Base-by-base conservation (phyloP, 352 stramenopile species). In the Pythium aphanidermatum region DNA sequence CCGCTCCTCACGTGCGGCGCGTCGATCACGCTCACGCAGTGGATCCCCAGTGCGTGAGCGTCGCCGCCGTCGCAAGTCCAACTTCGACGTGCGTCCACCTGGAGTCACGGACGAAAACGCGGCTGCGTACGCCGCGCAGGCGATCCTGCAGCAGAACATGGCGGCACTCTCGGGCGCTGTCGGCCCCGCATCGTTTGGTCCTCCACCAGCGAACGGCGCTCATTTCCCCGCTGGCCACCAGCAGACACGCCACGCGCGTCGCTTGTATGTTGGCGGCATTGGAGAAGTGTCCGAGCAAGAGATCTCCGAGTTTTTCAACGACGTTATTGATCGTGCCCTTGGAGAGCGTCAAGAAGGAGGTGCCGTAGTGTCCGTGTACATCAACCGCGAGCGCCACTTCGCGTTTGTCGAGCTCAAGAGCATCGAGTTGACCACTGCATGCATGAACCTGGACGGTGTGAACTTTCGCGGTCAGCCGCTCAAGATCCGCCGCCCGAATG, bases 331-430 rank as follows among this genome's bases (percentile, higher is more conserved):
- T 53, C 75, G 73, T n/a, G 75, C 79, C 30, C 64, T 95, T 6
- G 83, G 70, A 23, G 75, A 88, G 47, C 72, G 68, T 16, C 74
- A 86, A 48, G 74, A 90, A 28, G 75, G 79, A 31, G 81, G 81
- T 32, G 74, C 73, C 6, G 81, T 92, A 16, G 77, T 90, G 37
- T 90, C 77, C 20, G 81, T 98, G 7, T 98, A 98, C 67, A 97
- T 98, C 47, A 98, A 98, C 68, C 70, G 80, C 41, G 94, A 98
- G 56, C 89, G 95, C 40, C 84, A 95, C 30, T 99, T 98, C 51
- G 95, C 91, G 14, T 99, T 99, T 60, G 80, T 99, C 21, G 96
- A 99, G 75, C 96, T 99, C 54, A 92, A 86, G 54, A 97, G 73
- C 11, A 96, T 98, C 48, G 95, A 98, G 63, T 87, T 99, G 35